phyloP scores from a whole-genome alignment of 2,329 filamentous ascomycete species.

The Phialophora verrucosa region DNA sequence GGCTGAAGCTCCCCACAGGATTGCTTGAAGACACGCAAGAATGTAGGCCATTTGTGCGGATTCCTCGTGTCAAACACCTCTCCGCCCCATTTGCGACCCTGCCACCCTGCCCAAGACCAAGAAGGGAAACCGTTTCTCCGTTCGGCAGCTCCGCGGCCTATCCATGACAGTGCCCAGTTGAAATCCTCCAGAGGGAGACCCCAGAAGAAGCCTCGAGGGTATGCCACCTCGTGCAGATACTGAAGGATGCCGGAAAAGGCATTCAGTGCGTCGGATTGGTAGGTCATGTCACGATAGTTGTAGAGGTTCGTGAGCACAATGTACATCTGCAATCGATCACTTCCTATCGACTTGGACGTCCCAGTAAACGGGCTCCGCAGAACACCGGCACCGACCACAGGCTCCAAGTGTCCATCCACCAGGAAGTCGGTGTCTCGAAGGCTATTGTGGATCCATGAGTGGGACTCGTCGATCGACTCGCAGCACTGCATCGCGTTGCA shows the following conservation, averaged over 20 bases:
- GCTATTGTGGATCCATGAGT: slow-evolving; percentile 1
- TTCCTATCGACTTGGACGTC: not conserved
- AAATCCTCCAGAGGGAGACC: slow-evolving; percentile 2
- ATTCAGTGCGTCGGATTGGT: not conserved
- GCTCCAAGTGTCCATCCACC: not conserved
- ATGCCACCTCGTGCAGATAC: not conserved
- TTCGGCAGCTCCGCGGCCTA: not conserved
- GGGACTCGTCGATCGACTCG: not conserved
- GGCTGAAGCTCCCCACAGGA: not conserved
- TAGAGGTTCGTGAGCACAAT: not conserved
- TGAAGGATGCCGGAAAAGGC: not conserved
- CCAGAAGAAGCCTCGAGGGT: slow-evolving; percentile 1
- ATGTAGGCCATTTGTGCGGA: not conserved
- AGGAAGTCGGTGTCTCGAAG: not conserved
- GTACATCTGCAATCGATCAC: not conserved
- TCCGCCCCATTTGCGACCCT: not conserved
- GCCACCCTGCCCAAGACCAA: not conserved
- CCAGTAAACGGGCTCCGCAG: not conserved
- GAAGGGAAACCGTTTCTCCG: not conserved
- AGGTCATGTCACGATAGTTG: not conserved
- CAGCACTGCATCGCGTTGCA: slow-evolving; percentile 5
- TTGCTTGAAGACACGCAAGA: not conserved
- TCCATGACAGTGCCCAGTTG: slow-evolving; percentile 1
- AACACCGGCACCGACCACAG: not conserved
- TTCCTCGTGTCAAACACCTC: not conserved